Percentiles rank a stretch among this genome's conserved stretches.
Evolutionary conservation across 495 filamentous ascomycete species (phyloP).

Genomic region (Penicillium desertorum): DNA sequence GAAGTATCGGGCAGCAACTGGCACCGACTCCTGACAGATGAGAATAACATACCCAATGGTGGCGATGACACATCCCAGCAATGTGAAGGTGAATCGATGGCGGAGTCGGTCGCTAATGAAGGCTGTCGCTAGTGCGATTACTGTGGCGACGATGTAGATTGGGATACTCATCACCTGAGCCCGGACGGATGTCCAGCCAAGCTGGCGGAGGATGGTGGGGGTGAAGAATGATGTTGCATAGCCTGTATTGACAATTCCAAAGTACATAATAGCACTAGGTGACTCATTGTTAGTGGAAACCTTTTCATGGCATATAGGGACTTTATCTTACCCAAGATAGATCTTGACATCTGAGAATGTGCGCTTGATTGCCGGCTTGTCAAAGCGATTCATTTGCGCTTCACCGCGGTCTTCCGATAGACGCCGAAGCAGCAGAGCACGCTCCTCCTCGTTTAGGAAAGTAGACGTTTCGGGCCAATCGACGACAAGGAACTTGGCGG

Average conservation of each 20-base stretch:
- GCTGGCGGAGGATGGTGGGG: slow-evolving; percentile 55
- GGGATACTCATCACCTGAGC: slow-evolving; percentile 58
- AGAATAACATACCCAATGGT: slow-evolving; percentile 53
- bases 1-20: slow-evolving; percentile 46
- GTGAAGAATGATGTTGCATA: slow-evolving; percentile 55
- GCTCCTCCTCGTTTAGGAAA: slow-evolving; percentile 51
- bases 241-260: slow-evolving; percentile 51
- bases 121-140: slow-evolving; percentile 46
- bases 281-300: slow-evolving; percentile 2
- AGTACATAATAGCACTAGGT: slow-evolving; percentile 46
- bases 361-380: slow-evolving; percentile 44
- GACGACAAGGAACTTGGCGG: slow-evolving; percentile 53
- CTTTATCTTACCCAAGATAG: slow-evolving; percentile 42
- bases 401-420: slow-evolving; percentile 43
- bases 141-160: slow-evolving; percentile 53
- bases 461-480: slow-evolving; percentile 55
- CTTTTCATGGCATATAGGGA: neutral
- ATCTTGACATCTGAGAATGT: slow-evolving; percentile 58
- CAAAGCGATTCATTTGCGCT: slow-evolving; percentile 50
- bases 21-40: slow-evolving; percentile 38
- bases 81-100: slow-evolving; percentile 53
- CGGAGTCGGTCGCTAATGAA: slow-evolving; percentile 47
- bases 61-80: slow-evolving; percentile 46
- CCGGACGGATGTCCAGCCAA: slow-evolving; percentile 51
- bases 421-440: slow-evolving; percentile 42